Evolutionary conservation across 768 basidiomycete genomes (phyloP), one percentile per base, ranked within the genome.

Genomic region (Tricholoma bakamatsutake): DNA sequence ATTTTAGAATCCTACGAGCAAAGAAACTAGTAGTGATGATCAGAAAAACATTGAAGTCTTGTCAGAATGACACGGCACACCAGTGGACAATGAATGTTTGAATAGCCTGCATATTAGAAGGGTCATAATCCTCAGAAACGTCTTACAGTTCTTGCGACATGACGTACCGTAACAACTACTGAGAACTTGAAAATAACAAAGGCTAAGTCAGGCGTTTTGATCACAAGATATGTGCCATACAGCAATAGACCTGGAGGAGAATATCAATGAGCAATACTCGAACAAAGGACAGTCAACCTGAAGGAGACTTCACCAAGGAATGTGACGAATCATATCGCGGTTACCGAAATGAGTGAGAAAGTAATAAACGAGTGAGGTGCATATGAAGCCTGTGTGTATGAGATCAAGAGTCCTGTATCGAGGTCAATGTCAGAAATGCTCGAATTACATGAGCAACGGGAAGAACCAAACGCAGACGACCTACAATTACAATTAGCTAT

Each of bases 41-140:
- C 57, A n/a, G 47, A 24, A 9, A 6, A n/a, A 10, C 28, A 21
- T 17, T 24, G 30, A 18, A 10, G 2, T 13, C 0, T 5, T 13
- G 0, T 47, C 15, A 27, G 6, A 11, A 30, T 8, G 46, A 47
- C 2, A 37, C 7, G 15, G 51, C 59, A 5, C 37, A 67, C 65
- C 66, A 60, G 21, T 68, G 67, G 2, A 58, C 65, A 53, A 66
- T 51, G 53, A 64, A 65, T 1, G 67, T 68, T 57, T 65, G 64
- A 28, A 66, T 60, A 9, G 65, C 66, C 66, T 67, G 46, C 17
- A 17, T 12, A 40, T 10, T 12, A 33, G 10, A 43, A 4, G 21
- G 24, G 33, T 2, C 4, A 37, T 27, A n/a, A 21, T n/a, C 13
- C 2, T 42, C 12, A 30, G 17, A 11, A 15, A 50, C 3, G 28